A percentile compares a stretch with the other conserved stretches of the same genome.
phyloP scores from a whole-genome alignment of 2,329 filamentous ascomycete species.

The Sordariomycetes sp. region DNA sequence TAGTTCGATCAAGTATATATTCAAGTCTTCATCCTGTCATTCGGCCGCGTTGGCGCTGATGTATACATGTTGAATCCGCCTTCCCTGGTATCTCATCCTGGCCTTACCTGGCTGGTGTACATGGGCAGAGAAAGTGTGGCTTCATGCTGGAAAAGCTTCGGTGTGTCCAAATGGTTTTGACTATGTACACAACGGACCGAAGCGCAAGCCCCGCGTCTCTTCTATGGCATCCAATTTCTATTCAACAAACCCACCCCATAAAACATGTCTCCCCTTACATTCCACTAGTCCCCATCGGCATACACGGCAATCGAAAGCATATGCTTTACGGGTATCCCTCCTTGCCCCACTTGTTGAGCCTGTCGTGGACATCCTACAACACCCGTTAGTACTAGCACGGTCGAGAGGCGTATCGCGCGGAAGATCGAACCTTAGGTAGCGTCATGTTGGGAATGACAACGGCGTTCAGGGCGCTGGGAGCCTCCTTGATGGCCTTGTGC shows the following conservation, averaged over 20 bases:
- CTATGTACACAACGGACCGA: neutral
- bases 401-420: neutral
- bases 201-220: neutral
- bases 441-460: slow-evolving; percentile 90
- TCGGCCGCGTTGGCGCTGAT: neutral
- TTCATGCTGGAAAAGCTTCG: too few species aligned
- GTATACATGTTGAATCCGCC: too few species aligned
- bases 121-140: too few species aligned
- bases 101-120: too few species aligned
- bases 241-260: neutral
- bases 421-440: slow-evolving; percentile 60
- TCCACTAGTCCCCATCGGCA: neutral
- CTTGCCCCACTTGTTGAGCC: slow-evolving; percentile 99
- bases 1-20: neutral
- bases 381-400: slow-evolving; percentile 1
- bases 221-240: neutral
- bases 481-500: slow-evolving; percentile 66
- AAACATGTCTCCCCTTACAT: neutral
- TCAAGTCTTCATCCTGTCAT: neutral
- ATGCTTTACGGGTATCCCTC: slow-evolving; percentile 61
- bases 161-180: neutral
- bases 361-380: slow-evolving; percentile 72
- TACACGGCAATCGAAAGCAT: neutral
- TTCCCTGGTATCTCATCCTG: too few species aligned
- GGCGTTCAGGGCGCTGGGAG: slow-evolving; percentile 88